Conservation (phyloP, 2,329 filamentous ascomycete genomes). For the Thielaviopsis populi region DNA sequence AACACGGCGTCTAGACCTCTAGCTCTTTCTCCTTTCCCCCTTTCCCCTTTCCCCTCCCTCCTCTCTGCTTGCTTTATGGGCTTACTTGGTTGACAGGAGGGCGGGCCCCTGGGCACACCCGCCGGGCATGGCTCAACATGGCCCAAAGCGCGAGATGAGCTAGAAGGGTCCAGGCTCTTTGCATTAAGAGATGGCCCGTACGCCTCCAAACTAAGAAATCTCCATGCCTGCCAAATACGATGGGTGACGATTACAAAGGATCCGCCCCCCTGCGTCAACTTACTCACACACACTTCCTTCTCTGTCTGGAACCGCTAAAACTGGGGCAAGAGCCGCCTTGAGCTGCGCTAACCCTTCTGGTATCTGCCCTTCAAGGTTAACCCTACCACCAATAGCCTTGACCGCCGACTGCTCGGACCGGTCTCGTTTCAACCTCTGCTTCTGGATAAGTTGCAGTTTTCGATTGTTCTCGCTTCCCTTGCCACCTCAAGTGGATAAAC, state of each 20-base stretch:
- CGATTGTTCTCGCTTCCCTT: neutral
- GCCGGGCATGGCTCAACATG: neutral
- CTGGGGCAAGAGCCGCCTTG: too few relatives aligned
- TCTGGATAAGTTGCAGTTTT: neutral
- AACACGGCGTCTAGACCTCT: neutral
- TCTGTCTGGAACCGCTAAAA: neutral
- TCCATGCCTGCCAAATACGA: neutral
- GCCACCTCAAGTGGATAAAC: neutral
- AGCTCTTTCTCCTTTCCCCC: neutral
- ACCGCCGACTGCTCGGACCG: neutral
- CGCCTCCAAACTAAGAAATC: neutral
- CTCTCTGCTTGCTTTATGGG: neutral
- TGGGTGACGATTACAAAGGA: neutral
- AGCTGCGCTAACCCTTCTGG: neutral
- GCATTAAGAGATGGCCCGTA: neutral
- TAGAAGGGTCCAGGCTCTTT: neutral
- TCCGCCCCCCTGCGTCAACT: too few relatives aligned
- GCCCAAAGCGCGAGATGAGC: neutral
- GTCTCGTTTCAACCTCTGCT: neutral
- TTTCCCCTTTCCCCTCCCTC: neutral
- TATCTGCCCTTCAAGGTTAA: neutral
- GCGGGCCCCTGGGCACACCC: conserved; percentile 1
- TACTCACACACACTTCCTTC: neutral
- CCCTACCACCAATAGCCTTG: neutral
- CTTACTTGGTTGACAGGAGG: neutral